Evolutionary conservation across 177 flowering plant genomes (phyloP), one percentile per base, ranked within the genome.

Genomic region (Vitis hybrid): DNA sequence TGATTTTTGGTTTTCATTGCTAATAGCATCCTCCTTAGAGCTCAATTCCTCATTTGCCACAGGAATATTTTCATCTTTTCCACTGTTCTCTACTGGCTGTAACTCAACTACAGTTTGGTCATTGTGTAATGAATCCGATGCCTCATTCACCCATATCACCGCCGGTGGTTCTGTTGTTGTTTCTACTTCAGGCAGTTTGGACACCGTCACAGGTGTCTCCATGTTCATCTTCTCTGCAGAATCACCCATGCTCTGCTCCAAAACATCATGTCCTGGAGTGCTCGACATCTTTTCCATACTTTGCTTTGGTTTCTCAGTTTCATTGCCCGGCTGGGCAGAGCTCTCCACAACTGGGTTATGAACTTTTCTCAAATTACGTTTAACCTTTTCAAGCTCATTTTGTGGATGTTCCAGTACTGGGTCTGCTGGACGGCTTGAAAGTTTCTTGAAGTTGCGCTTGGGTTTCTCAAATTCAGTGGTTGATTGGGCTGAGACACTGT

Each of bases 371-470:
- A 94, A 71, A 75, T 65, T 93, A 21, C 89, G 94, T 66, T 94
- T 93, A 9, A 89, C 93, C 80, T 89, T 92, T 75, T 90, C 97
- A 70, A 93, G 89, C 78, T 93, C 98, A 76, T 30, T 82, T 64
- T 84, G 92, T 55, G 93, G 88, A 79, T 88, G 80, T 69, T 94
- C 97, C 64, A 74, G 87, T 10, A 66, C 84, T 21, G 88, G 52
- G 26, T 91, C 95, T 56, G 68, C 75, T 39, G 85, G 79, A 71
- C 83, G 85, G 68, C 74, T 82, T 6, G 85, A 39, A 63, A 76
- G 70, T 82, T 90, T 93, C 75, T 87, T 84, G 32, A 75, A 51
- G 72, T 57, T 84, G 19, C 91, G 90, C 73, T 84, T 91, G 23
- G 91, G 84, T 71, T 84, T 95, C 60, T 84, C 93, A 64, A 61